Conservation (phyloP, 495 filamentous ascomycete genomes). For the Thermothielavioides terrestris region DNA sequence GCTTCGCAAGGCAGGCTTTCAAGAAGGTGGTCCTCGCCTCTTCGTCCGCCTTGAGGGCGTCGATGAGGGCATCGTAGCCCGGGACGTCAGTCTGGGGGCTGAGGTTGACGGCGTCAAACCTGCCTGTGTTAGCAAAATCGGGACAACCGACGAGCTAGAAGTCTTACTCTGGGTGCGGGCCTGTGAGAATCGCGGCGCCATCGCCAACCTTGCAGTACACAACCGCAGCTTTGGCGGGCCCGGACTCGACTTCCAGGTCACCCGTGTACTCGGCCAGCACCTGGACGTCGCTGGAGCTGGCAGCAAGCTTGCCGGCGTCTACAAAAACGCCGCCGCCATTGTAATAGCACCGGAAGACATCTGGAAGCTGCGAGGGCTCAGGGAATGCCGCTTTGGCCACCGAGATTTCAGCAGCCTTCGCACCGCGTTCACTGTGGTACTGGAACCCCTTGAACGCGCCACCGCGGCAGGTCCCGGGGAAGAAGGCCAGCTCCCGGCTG, state of each 20-base stretch:
- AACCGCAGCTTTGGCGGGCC: slow-evolving; percentile 62
- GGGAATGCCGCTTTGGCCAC: slow-evolving; percentile 55
- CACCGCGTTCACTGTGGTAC: slow-evolving; percentile 82
- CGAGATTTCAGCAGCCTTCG: slow-evolving; percentile 59
- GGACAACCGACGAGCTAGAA: not conserved
- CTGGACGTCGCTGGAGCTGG: slow-evolving; percentile 56
- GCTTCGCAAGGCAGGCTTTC: slow-evolving; percentile 69
- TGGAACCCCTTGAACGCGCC: slow-evolving; percentile 84
- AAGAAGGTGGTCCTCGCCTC: slow-evolving; percentile 63
- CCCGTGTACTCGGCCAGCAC: slow-evolving; percentile 75
- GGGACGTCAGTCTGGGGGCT: slow-evolving; percentile 51
- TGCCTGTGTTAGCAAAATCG: slow-evolving; percentile 24
- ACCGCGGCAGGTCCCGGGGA: slow-evolving; percentile 76
- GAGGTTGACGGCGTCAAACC: slow-evolving; percentile 78
- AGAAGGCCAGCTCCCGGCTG: slow-evolving; percentile 78
- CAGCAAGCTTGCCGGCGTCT: slow-evolving; percentile 50
- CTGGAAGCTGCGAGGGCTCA: slow-evolving; percentile 44
- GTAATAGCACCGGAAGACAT: slow-evolving; percentile 70
- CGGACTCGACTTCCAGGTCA: slow-evolving; percentile 67
- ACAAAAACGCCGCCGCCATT: slow-evolving; percentile 97
- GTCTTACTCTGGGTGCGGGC: slow-evolving; percentile 88
- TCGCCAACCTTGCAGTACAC: slow-evolving; percentile 83
- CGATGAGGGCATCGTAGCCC: slow-evolving; percentile 59
- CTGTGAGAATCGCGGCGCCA: slow-evolving; percentile 72
- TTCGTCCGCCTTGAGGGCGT: slow-evolving; percentile 63